A percentile compares a stretch with the other conserved stretches of the same genome.
phyloP scores from a whole-genome alignment of 202 grass and related monocot genomes.

The Setaria viridis region DNA sequence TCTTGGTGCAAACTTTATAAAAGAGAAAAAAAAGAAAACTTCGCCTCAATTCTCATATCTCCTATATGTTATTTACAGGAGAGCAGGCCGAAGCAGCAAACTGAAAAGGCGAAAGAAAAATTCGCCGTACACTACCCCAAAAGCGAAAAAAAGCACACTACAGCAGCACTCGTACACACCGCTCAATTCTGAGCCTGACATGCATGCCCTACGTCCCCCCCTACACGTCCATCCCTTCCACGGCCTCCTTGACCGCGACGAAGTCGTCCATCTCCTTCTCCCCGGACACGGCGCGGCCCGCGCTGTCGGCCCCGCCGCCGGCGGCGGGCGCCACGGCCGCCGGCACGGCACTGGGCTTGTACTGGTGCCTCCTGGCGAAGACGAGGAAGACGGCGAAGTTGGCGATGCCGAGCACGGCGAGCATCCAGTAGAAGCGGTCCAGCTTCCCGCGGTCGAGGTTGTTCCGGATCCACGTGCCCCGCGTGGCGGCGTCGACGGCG shows the following conservation, averaged over 20 bases:
- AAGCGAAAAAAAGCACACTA: neutral
- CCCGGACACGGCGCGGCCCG: neutral
- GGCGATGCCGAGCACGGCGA: constrained; percentile 69
- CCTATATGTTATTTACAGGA: constrained; percentile 30
- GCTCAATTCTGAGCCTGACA: constrained; percentile 6
- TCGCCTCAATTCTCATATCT: neutral
- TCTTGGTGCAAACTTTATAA: neutral
- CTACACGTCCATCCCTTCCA: constrained; percentile 74
- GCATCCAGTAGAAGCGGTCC: constrained; percentile 91
- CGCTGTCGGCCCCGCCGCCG: neutral
- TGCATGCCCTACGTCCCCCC: neutral
- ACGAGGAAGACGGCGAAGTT: constrained; percentile 77
- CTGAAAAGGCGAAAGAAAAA: neutral
- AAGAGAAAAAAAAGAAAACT: neutral
- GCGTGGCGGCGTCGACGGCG: constrained; percentile 48
- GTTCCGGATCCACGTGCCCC: constrained; percentile 70
- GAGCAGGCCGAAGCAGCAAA: constrained; percentile 12
- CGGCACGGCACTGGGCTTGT: constrained; percentile 51
- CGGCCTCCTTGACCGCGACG: constrained; percentile 53
- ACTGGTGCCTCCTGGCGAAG: constrained; percentile 63
- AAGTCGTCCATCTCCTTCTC: constrained; percentile 56
- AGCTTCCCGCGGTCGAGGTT: constrained; percentile 70
- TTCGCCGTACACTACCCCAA: constrained; percentile 21
- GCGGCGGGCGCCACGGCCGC: constrained; percentile 42
- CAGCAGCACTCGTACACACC: neutral